A percentile compares a stretch with the other conserved stretches of the same genome.
phyloP scores from a whole-genome alignment of 257 asterid species.

The Nicotiana knightiana region DNA sequence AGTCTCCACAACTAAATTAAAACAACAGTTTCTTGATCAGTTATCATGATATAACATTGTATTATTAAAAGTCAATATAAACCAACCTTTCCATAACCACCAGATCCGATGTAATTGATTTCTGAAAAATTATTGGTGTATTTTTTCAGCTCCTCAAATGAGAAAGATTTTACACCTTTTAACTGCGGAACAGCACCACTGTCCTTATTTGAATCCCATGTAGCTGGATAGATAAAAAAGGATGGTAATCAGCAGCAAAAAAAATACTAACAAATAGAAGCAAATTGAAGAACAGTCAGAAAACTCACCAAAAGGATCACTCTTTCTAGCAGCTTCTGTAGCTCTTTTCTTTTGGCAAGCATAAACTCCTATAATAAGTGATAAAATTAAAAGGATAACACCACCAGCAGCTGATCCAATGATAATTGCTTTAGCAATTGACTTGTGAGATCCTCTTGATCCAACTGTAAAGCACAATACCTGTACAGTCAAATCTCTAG shows the following conservation, averaged over 20 bases:
- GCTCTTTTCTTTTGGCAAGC: slow-evolving; percentile 70
- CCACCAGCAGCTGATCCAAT: slow-evolving; percentile 69
- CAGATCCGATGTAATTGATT: slow-evolving; percentile 13
- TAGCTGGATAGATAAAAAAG: slow-evolving; percentile 38
- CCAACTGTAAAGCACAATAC: slow-evolving; percentile 20
- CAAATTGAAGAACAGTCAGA: not conserved
- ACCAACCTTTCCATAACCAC: slow-evolving; percentile 20
- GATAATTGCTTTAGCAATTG: slow-evolving; percentile 29
- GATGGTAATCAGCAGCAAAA: slow-evolving; percentile 4
- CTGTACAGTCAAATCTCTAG: not conserved
- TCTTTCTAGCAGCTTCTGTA: slow-evolving; percentile 48
- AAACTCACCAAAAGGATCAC: slow-evolving; percentile 66
- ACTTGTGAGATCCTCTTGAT: slow-evolving; percentile 24
- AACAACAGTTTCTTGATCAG: not conserved
- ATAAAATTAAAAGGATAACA: slow-evolving; percentile 35
- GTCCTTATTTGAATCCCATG: slow-evolving; percentile 51
- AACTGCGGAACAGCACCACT: slow-evolving; percentile 85
- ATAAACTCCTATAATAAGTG: slow-evolving; percentile 54
- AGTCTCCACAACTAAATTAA: not conserved
- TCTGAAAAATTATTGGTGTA: slow-evolving; percentile 43
- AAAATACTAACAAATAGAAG: not conserved
- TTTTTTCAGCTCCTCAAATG: slow-evolving; percentile 54
- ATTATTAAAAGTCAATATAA: not conserved
- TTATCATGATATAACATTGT: not conserved
- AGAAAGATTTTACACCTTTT: slow-evolving; percentile 55